Percentiles rank a stretch among this genome's conserved stretches.
These are phyloP conservation scores for Aspergillus chevalieri DNA, from an alignment of 2,329 filamentous ascomycete species.

Conservation along the genomic window DNA sequence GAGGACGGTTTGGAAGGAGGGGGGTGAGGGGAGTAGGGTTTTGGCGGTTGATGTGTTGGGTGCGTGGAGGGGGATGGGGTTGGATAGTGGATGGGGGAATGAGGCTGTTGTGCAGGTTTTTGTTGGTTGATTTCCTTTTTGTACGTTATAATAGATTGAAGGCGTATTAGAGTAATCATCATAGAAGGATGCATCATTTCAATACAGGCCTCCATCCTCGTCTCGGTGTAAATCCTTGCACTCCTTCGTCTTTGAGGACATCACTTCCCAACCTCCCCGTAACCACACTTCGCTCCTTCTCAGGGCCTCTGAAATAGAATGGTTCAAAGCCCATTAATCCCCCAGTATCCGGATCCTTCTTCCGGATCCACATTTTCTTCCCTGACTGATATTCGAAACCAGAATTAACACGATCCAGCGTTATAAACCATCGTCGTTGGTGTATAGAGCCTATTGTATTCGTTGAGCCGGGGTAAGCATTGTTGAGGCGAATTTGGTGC, in stretches of 20 bases:
- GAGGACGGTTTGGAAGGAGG: conserved; percentile 54
- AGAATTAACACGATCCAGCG: conserved; percentile 54
- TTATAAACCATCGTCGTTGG: conserved; percentile 61
- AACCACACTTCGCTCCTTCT: conserved; percentile 59
- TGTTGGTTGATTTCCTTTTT: conserved; percentile 23
- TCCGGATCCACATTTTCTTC: conserved; percentile 24
- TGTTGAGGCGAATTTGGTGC: conserved; percentile 51
- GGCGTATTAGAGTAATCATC: neutral
- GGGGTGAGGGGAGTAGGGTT: conserved; percentile 48
- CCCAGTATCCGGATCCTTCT: conserved; percentile 10
- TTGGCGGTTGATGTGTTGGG: conserved; percentile 69
- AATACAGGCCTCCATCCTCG: conserved; percentile 52
- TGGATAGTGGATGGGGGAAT: conserved; percentile 71
- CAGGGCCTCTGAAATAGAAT: conserved; percentile 57
- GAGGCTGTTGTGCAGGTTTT: conserved; percentile 66
- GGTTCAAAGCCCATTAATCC: conserved; percentile 42
- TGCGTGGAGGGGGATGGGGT: conserved; percentile 70
- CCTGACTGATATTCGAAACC: conserved; percentile 44
- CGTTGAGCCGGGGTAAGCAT: conserved; percentile 60
- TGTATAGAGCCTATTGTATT: conserved; percentile 64
- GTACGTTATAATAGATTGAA: neutral
- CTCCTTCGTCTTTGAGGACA: conserved; percentile 56
- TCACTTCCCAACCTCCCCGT: conserved; percentile 57
- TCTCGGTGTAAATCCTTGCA: conserved; percentile 51
- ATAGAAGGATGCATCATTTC: conserved; percentile 3